phyloP scores from a whole-genome alignment of 2,329 filamentous ascomycete genomes.

The Pseudocercospora vitis region DNA sequence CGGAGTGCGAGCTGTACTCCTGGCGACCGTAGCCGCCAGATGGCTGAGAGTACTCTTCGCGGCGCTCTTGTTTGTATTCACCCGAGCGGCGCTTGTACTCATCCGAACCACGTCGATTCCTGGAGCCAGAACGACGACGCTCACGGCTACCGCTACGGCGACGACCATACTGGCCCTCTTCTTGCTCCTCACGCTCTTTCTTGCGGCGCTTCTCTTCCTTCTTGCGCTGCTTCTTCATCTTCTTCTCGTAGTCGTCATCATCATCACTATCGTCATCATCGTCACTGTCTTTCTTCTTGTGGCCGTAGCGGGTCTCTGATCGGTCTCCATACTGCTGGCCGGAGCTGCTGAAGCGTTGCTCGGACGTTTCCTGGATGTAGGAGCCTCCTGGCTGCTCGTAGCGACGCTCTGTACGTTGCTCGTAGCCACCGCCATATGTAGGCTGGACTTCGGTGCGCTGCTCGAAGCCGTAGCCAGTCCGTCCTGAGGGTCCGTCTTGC shows the following conservation, averaged over 20 bases:
- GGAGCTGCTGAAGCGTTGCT: conserved; percentile 24
- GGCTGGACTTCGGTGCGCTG: conserved; percentile 58
- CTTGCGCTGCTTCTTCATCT: conserved; percentile 44
- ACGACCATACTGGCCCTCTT: conserved; percentile 20
- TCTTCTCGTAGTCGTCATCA: conserved; percentile 43
- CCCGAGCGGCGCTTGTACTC: conserved; percentile 17
- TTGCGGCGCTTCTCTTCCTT: conserved; percentile 38
- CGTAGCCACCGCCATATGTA: conserved; percentile 56
- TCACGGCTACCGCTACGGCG: conserved; percentile 22
- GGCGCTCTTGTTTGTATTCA: conserved; percentile 18
- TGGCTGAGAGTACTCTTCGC: conserved; percentile 22
- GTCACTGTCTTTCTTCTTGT: conserved; percentile 35
- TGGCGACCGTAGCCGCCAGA: conserved; percentile 27
- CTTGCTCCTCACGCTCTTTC: conserved; percentile 31
- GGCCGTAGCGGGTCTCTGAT: conserved; percentile 29
- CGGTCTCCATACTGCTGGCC: conserved; percentile 32
- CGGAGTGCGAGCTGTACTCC: conserved; percentile 22
- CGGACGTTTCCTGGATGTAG: conserved; percentile 44
- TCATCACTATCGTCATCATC: conserved; percentile 35
- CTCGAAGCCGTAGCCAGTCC: conserved; percentile 57
- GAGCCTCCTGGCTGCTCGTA: conserved; percentile 47
- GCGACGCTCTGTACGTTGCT: conserved; percentile 58
- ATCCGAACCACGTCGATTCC: conserved; percentile 22
- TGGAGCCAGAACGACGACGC: conserved; percentile 22
- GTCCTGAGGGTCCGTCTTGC: conserved; percentile 49